These are phyloP conservation scores for Ganoderma multipileum DNA, from an alignment of 1,284 basidiomycete species.

Conservation along the genomic window DNA sequence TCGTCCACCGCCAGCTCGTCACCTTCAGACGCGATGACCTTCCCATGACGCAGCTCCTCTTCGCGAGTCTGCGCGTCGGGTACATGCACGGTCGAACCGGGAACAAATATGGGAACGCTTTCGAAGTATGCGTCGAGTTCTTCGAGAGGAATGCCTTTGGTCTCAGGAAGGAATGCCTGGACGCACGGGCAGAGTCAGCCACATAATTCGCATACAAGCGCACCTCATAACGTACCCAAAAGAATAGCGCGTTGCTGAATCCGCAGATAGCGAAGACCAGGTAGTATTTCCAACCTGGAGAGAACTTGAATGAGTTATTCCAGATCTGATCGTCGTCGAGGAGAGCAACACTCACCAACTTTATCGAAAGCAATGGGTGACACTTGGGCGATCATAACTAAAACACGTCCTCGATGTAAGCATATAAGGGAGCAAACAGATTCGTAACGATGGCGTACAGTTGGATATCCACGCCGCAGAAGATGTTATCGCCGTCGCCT, in stretches of 20 bases:
- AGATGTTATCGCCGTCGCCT: constrained; percentile 64
- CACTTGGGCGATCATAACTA: constrained; percentile 52
- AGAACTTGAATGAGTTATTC: not conserved
- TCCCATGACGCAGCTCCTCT: constrained; percentile 51
- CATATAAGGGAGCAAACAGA: constrained; percentile 31
- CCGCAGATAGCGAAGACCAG: constrained; percentile 68
- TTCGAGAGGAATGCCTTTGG: constrained; percentile 54
- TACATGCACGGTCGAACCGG: constrained; percentile 46
- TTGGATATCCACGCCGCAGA: constrained; percentile 60
- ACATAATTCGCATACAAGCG: not conserved
- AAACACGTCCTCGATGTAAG: not conserved
- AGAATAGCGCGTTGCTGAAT: constrained; percentile 66
- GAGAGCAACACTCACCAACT: constrained; percentile 41
- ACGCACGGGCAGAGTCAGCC: not conserved
- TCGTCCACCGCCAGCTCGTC: constrained; percentile 14
- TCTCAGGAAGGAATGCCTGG: constrained; percentile 44
- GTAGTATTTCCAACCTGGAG: constrained; percentile 50
- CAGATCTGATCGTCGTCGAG: not conserved
- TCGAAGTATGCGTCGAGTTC: constrained; percentile 66
- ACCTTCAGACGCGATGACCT: constrained; percentile 21
- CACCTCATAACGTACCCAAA: constrained; percentile 45
- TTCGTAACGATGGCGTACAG: constrained; percentile 33
- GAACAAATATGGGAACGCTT: constrained; percentile 56
- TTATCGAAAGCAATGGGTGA: constrained; percentile 56
- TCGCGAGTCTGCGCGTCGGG: constrained; percentile 50